Base-by-base conservation (phyloP, 176 grass and related monocot genomes). In the Lolium multiflorum region DNA sequence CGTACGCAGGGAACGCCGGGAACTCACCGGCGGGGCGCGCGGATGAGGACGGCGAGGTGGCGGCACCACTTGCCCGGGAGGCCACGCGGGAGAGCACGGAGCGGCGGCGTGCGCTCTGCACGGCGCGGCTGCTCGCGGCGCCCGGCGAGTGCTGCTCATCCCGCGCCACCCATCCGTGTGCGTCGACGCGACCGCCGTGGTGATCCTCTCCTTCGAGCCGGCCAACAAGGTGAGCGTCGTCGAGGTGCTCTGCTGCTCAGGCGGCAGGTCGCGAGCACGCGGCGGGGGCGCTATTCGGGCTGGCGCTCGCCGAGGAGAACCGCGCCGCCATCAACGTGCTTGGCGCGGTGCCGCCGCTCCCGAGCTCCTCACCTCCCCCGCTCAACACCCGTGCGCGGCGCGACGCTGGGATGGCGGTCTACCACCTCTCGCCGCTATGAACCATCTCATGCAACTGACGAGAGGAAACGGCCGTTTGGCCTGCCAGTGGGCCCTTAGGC, bases 321-420 rank as follows among this genome's bases (percentile, higher is more conserved):
- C 93, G 93, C 74, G 93, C 95, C 31, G 89, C 93, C 58, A 98
- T 98, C 81, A 91, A 91, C 21, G 93, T 95, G 20, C 84, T 98
- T 1, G 93, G 95, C 31, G 93, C 89, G 9, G 92, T 95, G 71
- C 73, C 91, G 0, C 93, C 95, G 3, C 84, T 98, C 3, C 85
- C 95, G 28, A 31, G 28, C 28, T 31, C 28, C 28, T 31, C 28
- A 31, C 28, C 28, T 31, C 28, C 28, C 28, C 28, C 28, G 28
- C 28, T 2, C 28, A 31, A 31, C 28, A 31, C 28, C 28, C 28
- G 28, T 31, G 28, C 28, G 28, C 28, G 28, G 28, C 28, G 28
- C 28, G 28, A 31, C 28, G 28, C 28, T 31, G 28, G 1, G 28
- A 31, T n/a, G n/a, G n/a, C n/a, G n/a, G n/a, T n/a, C n/a, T n/a